phyloP scores from a whole-genome alignment of 371 early-diverging fungal species.

The Apophysomyces sp. region DNA sequence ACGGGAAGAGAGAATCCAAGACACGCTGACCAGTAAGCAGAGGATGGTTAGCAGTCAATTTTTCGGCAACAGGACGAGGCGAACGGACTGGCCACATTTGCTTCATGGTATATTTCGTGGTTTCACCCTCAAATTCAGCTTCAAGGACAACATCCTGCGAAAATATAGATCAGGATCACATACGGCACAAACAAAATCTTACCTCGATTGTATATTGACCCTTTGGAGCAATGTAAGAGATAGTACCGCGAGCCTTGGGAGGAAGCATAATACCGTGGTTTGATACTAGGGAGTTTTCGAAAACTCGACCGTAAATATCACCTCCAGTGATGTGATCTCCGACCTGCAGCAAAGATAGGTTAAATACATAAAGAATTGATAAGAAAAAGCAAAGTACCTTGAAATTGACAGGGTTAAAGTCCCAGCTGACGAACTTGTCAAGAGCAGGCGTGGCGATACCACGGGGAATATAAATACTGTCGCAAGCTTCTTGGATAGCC shows the following conservation, averaged over 20 bases:
- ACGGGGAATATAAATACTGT: slow-evolving; percentile 99
- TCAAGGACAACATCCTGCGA: slow-evolving; percentile 88
- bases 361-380: too few species aligned
- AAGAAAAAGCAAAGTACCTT: too few species aligned
- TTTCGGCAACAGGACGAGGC: slow-evolving; percentile 98
- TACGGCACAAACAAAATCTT: slow-evolving; percentile 7
- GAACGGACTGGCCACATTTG: slow-evolving; percentile 99
- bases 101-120: slow-evolving; percentile 90
- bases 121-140: slow-evolving; percentile 93
- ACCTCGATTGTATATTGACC: slow-evolving; percentile 93
- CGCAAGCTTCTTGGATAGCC: slow-evolving; percentile 91
- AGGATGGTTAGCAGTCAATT: slow-evolving; percentile 96
- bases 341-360: slow-evolving; percentile 44
- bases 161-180: not conserved
- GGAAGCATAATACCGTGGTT: slow-evolving; percentile 96
- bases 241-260: slow-evolving; percentile 92
- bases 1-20: slow-evolving; percentile 99
- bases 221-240: slow-evolving; percentile 94
- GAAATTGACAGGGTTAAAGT: slow-evolving; percentile 92
- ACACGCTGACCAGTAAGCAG: slow-evolving; percentile 99
- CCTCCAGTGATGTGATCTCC: slow-evolving; percentile 98
- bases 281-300: slow-evolving; percentile 95
- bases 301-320: slow-evolving; percentile 96
- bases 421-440: slow-evolving; percentile 91
- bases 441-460: slow-evolving; percentile 98